Conservation (phyloP, 139 green algal genomes). For the Micractinium sp. region DNA sequence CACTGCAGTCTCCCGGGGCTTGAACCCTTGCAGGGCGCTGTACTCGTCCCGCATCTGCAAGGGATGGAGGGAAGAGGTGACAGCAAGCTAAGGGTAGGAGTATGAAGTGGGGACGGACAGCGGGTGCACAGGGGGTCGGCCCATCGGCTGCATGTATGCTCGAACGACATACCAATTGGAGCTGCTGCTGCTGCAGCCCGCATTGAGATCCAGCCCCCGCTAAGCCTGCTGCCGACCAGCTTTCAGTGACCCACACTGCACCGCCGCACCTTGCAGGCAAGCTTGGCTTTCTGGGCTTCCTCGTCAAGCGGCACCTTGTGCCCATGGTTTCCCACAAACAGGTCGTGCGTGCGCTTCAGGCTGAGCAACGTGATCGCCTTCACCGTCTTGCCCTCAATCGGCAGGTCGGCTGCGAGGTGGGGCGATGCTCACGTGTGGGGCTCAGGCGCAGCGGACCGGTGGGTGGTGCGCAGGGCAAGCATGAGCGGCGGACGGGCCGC, state of each 20-base stretch:
- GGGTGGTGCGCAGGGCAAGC: too few species aligned
- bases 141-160: too few species aligned
- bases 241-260: too few species aligned
- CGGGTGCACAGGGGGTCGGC: neutral
- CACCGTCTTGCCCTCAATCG: conserved; percentile 68
- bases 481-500: too few species aligned
- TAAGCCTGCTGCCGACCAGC: too few species aligned
- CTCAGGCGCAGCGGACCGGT: too few species aligned
- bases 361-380: conserved; percentile 77
- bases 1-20: conserved; percentile 31
- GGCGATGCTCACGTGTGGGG: too few species aligned
- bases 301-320: conserved; percentile 68
- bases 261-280: conserved; percentile 67
- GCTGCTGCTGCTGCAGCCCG: neutral
- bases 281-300: conserved; percentile 73
- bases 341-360: conserved; percentile 86
- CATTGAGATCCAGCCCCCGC: neutral
- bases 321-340: conserved; percentile 82
- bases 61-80: neutral
- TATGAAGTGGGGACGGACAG: neutral
- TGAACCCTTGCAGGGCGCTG: conserved; percentile 49
- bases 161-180: too few species aligned
- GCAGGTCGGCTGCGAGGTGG: neutral
- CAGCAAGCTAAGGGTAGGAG: neutral
- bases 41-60: conserved; percentile 68